A percentile compares a stretch with the other conserved stretches of the same genome.
These are phyloP conservation scores for Phascolomyces articulosus DNA, from an alignment of 371 early-diverging fungal genomes.

Conservation along the genomic window DNA sequence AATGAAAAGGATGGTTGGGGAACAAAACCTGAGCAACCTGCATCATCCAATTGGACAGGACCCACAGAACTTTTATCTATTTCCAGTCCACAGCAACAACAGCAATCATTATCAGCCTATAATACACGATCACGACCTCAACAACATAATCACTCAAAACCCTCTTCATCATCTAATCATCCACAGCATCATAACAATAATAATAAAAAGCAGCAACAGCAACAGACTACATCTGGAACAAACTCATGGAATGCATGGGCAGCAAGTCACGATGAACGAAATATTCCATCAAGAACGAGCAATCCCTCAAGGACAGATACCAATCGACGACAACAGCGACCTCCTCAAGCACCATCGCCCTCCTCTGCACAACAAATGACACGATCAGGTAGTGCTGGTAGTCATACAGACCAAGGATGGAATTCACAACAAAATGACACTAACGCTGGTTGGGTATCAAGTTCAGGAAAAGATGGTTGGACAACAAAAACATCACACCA, in stretches of 20 bases:
- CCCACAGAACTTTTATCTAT: no score
- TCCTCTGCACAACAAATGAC: no score
- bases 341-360: not conserved
- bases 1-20: not conserved
- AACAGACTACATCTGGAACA: not conserved
- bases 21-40: no score
- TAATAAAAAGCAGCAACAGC: not conserved
- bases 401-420: not conserved
- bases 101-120: not conserved
- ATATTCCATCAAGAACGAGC: not conserved
- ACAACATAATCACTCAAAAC: not conserved
- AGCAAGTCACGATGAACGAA: not conserved
- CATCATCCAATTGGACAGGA: no score
- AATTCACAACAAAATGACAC: not conserved
- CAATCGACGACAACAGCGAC: not conserved
- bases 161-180: no score
- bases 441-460: conserved; percentile 2
- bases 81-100: conserved; percentile 2
- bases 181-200: no score
- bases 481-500: not conserved
- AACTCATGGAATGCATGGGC: not conserved
- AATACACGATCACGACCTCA: not conserved
- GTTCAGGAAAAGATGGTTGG: conserved; percentile 8
- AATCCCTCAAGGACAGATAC: not conserved
- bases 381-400: not conserved